A percentile compares a stretch with the other conserved stretches of the same genome.
Conservation (phyloP, 495 filamentous ascomycete species). For the Hypoxylon lienhwacheense region DNA sequence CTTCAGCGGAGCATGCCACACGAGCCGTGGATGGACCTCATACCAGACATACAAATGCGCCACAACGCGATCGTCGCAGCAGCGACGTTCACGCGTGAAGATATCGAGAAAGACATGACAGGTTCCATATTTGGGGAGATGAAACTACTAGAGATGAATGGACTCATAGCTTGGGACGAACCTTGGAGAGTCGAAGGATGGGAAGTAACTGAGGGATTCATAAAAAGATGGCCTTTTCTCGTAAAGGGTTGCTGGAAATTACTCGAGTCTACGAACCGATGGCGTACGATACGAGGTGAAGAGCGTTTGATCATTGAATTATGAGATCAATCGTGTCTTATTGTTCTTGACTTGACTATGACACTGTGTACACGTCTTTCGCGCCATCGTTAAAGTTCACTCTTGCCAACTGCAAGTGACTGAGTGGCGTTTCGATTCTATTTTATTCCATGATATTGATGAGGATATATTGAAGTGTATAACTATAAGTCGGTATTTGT, state of each 20-base stretch:
- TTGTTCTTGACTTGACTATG: no score
- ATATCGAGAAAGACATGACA: constrained; percentile 48
- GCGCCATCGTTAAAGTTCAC: no score
- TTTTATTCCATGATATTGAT: no score
- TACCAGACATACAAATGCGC: constrained; percentile 53
- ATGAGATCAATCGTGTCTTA: no score
- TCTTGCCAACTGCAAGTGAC: no score
- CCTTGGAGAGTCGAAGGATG: constrained; percentile 48
- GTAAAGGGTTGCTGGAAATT: constrained; percentile 45
- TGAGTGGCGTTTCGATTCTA: no score
- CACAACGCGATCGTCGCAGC: constrained; percentile 53
- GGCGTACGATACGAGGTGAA: constrained; percentile 45
- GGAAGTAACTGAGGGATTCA: constrained; percentile 49
- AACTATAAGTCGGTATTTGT: no score
- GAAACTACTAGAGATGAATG: constrained; percentile 13
- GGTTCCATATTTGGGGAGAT: constrained; percentile 6
- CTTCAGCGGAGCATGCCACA: constrained; percentile 49
- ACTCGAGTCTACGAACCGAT: constrained; percentile 47
- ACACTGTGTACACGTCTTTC: no score
- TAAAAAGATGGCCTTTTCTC: constrained; percentile 47
- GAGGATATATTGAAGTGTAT: no score
- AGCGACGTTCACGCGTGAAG: constrained; percentile 48
- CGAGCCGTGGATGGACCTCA: constrained; percentile 58
- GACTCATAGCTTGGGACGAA: constrained; percentile 51
- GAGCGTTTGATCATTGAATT: constrained; percentile 24